Base-by-base conservation (phyloP, 805 yeast genomes). In the Isabelozyma gotoi region DNA sequence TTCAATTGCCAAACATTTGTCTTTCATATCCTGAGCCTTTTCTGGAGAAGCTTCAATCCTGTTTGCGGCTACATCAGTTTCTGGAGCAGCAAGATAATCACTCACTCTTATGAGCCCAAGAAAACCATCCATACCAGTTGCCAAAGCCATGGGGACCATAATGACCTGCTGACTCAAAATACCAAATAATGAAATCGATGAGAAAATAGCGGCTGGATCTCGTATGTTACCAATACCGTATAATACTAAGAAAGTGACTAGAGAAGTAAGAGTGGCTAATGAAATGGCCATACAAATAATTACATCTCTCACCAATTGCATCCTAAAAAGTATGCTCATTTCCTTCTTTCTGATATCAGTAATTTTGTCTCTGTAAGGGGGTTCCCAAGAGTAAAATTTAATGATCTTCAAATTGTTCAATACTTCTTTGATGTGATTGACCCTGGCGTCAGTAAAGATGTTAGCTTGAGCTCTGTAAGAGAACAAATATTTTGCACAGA, bases 331-430 rank as follows among this genome's bases (percentile, higher is more conserved):
- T 39, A 71, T 65, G 4, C 55, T 50, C 71, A 85, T 79, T 62
- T 89, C 96, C 18, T 64, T 53, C 0, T 56, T 50, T 57, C 96
- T 77, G 17, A 78, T 69, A 16, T 68, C 71, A n/a, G 77, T 55
- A 19, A 90, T 73, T 43, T 73, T 65, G 4, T 71, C 57, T 38
- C 72, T 71, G 57, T 87, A 90, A 0, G 96, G 88, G 34, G 69
- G 68, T 63, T 89, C 96, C 96, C 96, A 89, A 1, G 94, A 86
- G 59, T 88, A 89, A 59, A 77, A 85, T 66, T 90, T 89, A 60
- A 90, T 85, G 62, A 83, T 76, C 55, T 86, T 86, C 75, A 90
- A 77, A 48, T 84, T 80, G 56, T 77, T 80, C 48, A 90, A 67
- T 33, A 88, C 76, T 59, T 89, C 97, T 47, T 85, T 82, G 60